Evolutionary conservation across 345 rosid genomes (phyloP), one percentile per base, ranked within the genome.

Genomic region (Pistacia integerrima): DNA sequence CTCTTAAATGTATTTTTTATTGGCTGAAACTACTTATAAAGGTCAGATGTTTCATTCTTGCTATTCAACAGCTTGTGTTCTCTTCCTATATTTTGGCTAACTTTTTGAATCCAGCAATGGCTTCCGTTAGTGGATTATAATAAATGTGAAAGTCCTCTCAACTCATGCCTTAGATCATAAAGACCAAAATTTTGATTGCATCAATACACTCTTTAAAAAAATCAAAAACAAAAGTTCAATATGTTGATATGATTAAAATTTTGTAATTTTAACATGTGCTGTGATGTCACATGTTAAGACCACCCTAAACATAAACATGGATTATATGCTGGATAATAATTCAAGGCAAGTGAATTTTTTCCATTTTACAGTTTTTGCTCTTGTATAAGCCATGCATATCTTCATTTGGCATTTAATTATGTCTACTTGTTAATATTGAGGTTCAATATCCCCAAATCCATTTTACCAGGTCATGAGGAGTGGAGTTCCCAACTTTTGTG

Each of bases 401-500:
- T 28, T 60, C 59, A 17, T 73, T 61, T 46, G 13, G 13, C 11
- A 3, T 30, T 25, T 30, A 56, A 51, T 83, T n/a, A 33, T 74
- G 18, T 14, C 9, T 58, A 38, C 64, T 35, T n/a, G 11, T 54
- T 22, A 22, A 14, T 57, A 20, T n/a, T 55, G 54, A 20, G 54
- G 11, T 35, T 51, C 69, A 70, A 4, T 48, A 18, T 67, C 25
- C 14, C 55, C 62, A 69, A 55, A 75, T 52, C 76, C 48, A 52
- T 56, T 56, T 78, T 82, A 56, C 61, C 83, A 94, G 98, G 97
- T 94, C 72, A 87, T 87, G 82, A 90, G 92, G 83, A 94, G 97
- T 82, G 98, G 98, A 55, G 75, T 90, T 69, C 97, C 98, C 17
- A 94, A 94, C 89, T 94, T 94, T 70, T 92, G 97, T 82, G 98